Evolutionary conservation across 1,284 basidiomycete species (phyloP).

Genomic region (Wallemia hederae): DNA sequence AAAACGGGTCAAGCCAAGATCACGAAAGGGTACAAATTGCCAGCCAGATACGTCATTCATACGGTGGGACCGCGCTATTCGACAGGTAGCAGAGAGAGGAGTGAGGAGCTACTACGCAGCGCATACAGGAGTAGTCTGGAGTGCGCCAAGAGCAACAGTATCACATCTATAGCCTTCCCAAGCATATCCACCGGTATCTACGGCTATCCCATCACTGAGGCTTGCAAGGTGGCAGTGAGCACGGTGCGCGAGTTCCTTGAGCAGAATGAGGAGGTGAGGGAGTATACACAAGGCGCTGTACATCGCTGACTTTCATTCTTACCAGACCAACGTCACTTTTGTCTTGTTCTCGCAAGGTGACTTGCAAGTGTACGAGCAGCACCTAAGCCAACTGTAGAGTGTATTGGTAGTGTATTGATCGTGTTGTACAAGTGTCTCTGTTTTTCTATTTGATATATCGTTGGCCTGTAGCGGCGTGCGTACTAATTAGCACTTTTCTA

Average conservation of each 20-base stretch:
- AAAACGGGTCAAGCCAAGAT: constrained; percentile 57
- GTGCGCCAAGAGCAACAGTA: constrained; percentile 27
- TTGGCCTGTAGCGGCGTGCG: no score
- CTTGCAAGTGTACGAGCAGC: constrained; percentile 30
- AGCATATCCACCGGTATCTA: constrained; percentile 54
- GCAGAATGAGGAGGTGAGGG: constrained; percentile 22
- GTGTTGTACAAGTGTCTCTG: no score
- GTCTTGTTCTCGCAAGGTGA: constrained; percentile 39
- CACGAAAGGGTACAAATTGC: constrained; percentile 32
- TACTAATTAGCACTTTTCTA: no score
- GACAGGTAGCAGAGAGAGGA: constrained; percentile 17
- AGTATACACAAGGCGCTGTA: constrained; percentile 5
- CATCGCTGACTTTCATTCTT: not conserved
- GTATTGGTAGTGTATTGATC: no score
- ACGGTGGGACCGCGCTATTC: constrained; percentile 65
- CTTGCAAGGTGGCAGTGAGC: constrained; percentile 36
- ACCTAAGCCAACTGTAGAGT: no score
- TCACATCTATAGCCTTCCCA: constrained; percentile 43
- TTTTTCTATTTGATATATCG: no score
- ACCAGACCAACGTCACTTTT: constrained; percentile 28
- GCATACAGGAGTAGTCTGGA: constrained; percentile 42
- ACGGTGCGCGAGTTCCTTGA: constrained; percentile 30
- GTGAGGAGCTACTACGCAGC: constrained; percentile 29
- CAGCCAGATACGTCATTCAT: constrained; percentile 49
- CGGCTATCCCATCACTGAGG: constrained; percentile 40